Evolutionary conservation across 495 filamentous ascomycete species (phyloP).

Genomic region (Schizothecium vesticola): DNA sequence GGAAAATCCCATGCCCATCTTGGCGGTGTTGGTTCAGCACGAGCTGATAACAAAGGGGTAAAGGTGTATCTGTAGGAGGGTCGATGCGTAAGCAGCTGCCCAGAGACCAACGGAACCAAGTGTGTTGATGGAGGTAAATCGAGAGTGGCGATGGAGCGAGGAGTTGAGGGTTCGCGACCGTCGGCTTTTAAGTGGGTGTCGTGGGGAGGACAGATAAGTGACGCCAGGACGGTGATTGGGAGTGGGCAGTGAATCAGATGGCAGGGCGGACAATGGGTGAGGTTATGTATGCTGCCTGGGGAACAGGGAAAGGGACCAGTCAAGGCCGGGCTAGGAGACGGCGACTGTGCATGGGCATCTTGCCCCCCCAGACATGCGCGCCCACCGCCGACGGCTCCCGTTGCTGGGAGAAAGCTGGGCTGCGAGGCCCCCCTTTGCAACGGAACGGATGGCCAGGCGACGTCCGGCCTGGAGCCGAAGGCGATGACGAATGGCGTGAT

Average conservation of each 20-base stretch:
- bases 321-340: constrained; percentile 3
- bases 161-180: constrained; percentile 6
- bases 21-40: constrained; percentile 22
- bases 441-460: neutral
- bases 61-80: constrained; percentile 10
- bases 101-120: neutral
- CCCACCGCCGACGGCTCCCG: constrained; percentile 2
- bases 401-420: neutral
- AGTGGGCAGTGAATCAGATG: constrained; percentile 9
- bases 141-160: constrained; percentile 6
- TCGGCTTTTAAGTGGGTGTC: constrained; percentile 17
- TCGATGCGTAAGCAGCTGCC: constrained; percentile 12
- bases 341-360: constrained; percentile 13
- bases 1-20: constrained; percentile 31
- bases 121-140: constrained; percentile 1
- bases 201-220: constrained; percentile 30
- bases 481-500: constrained; percentile 19
- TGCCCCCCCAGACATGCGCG: constrained; percentile 10
- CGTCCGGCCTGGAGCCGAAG: neutral
- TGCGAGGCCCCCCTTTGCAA: neutral
- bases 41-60: constrained; percentile 2
- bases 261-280: constrained; percentile 5
- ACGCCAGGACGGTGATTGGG: constrained; percentile 9
- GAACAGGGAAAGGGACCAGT: constrained; percentile 10
- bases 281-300: constrained; percentile 9